Evolutionary conservation across 331 rosid species (phyloP).

Genomic region (Malus hybrid): DNA sequence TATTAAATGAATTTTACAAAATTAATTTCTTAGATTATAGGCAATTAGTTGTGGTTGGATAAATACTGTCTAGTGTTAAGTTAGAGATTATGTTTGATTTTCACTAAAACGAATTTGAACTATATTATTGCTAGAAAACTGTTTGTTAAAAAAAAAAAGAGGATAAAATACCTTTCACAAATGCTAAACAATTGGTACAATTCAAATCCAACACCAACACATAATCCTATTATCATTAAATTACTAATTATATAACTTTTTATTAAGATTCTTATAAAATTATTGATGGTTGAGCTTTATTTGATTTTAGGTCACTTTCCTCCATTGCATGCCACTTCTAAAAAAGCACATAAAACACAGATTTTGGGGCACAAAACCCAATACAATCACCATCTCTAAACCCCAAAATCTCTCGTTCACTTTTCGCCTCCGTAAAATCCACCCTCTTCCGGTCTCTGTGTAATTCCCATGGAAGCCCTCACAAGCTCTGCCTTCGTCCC

Average conservation of each 20-base stretch:
- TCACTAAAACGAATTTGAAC: no score
- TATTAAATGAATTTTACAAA: no score
- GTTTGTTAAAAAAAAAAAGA: background rate
- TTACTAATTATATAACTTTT: background rate
- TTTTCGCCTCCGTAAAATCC: background rate
- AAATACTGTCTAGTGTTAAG: no score
- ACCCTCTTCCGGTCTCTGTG: background rate
- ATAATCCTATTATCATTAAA: background rate
- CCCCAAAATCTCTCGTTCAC: background rate
- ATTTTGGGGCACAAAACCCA: background rate
- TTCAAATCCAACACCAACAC: background rate
- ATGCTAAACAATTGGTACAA: background rate
- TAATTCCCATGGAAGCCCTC: slow-evolving; percentile 51
- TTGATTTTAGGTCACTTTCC: background rate
- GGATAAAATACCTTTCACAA: no score
- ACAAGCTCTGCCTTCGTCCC: slow-evolving; percentile 34
- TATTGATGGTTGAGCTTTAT: background rate
- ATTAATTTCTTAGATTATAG: no score
- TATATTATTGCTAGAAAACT: fast-evolving
- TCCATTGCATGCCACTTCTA: background rate
- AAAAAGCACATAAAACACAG: background rate
- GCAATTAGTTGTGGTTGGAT: no score
- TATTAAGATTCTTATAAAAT: background rate
- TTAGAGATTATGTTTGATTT: fast-evolving
- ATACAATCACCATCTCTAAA: background rate